Conservation (phyloP, 192 early-diverging fungal species). For the Dimargaris verticillata region DNA sequence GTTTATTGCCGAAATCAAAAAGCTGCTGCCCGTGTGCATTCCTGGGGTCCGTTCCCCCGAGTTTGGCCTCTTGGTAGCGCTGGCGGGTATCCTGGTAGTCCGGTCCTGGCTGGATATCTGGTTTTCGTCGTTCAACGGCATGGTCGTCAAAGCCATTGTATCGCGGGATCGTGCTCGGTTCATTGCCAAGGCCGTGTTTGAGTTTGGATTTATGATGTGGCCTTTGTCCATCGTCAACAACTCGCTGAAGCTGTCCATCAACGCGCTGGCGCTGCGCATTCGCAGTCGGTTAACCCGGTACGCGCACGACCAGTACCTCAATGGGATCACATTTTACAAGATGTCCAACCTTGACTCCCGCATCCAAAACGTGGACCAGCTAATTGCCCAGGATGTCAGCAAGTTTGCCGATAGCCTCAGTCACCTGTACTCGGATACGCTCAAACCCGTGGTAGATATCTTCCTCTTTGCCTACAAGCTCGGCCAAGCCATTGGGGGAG, state of each 20-base stretch:
- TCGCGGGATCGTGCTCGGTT: conserved; percentile 43
- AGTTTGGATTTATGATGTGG: conserved; percentile 78
- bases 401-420: conserved; percentile 80
- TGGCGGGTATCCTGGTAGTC: conserved; percentile 53
- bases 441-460: conserved; percentile 88
- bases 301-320: conserved; percentile 70
- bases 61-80: conserved; percentile 65
- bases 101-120: conserved; percentile 81
- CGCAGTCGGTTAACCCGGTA: conserved; percentile 76
- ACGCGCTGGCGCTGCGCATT: conserved; percentile 60
- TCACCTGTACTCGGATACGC: conserved; percentile 83
- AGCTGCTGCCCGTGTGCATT: conserved; percentile 64
- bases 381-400: conserved; percentile 73
- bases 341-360: conserved; percentile 86
- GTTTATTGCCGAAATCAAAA: conserved; percentile 46
- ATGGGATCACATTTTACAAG: conserved; percentile 86
- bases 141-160: conserved; percentile 55
- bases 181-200: conserved; percentile 38
- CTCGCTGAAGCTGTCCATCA: conserved; percentile 57
- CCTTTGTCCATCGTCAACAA: conserved; percentile 69
- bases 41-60: conserved; percentile 73
- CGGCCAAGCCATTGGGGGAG: conserved; percentile 65
- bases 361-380: conserved; percentile 80
- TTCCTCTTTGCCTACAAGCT: conserved; percentile 86
- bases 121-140: conserved; percentile 53